These are phyloP conservation scores for Besnoitia besnoiti DNA, from an alignment of 169 alveolate species.

Conservation along the genomic window DNA sequence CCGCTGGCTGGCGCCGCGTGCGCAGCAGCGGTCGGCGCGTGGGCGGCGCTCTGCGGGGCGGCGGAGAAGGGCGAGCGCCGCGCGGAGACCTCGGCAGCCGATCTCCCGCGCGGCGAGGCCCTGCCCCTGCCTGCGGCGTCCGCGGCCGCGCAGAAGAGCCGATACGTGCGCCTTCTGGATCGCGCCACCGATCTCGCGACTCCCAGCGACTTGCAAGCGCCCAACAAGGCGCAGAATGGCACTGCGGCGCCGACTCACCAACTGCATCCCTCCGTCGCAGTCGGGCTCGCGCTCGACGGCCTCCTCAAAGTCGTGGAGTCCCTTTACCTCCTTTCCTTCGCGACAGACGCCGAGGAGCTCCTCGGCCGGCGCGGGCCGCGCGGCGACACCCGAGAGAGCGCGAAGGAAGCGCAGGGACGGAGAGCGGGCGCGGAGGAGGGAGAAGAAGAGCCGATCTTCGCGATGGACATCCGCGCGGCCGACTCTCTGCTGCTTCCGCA, in stretches of 20 bases:
- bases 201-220: background rate
- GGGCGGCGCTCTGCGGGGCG: background rate
- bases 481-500: background rate
- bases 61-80: no score
- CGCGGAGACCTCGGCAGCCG: no score
- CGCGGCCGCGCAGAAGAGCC: background rate
- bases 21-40: background rate
- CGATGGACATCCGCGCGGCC: background rate
- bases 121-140: background rate
- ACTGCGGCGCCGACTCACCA: background rate
- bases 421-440: background rate
- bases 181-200: background rate
- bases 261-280: background rate
- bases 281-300: slow-evolving; percentile 4
- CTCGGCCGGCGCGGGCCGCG: background rate
- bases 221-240: background rate
- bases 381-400: background rate
- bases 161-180: background rate
- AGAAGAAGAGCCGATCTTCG: background rate
- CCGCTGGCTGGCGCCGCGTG: background rate
- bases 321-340: background rate
- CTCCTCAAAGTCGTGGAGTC: slow-evolving; percentile 6
- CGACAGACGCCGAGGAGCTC: background rate
- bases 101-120: background rate
- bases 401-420: background rate